A percentile compares a stretch with the other conserved stretches of the same genome.
Conservation (phyloP, 345 rosid genomes). For the Barbarea vulgaris region DNA sequence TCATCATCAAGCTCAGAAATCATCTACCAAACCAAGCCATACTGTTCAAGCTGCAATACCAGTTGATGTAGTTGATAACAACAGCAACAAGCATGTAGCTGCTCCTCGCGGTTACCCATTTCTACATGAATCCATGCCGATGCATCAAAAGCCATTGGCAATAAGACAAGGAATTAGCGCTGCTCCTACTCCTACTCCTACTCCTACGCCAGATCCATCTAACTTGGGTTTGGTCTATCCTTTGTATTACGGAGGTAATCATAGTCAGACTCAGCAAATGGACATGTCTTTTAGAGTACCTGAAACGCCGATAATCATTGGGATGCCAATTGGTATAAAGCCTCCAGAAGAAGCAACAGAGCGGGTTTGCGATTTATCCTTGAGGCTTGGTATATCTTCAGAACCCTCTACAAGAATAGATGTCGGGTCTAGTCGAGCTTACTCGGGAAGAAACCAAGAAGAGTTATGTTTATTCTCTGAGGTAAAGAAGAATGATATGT, state of each 20-base stretch:
- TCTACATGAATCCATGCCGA: conserved; percentile 46
- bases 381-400: conserved; percentile 71
- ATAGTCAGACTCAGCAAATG: conserved; percentile 43
- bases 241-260: conserved; percentile 61
- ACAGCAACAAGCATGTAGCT: conserved; percentile 28
- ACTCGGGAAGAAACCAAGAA: conserved; percentile 43
- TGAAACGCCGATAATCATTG: conserved; percentile 56
- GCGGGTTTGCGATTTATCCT: conserved; percentile 71
- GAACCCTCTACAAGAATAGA: conserved; percentile 49
- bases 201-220: neutral
- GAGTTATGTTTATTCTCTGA: conserved; percentile 66
- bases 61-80: conserved; percentile 34
- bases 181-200: neutral
- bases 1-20: conserved; percentile 34
- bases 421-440: conserved; percentile 45
- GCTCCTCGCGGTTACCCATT: conserved; percentile 47
- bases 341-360: conserved; percentile 46
- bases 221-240: conserved; percentile 70
- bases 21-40: conserved; percentile 24
- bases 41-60: conserved; percentile 10
- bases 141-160: conserved; percentile 37
- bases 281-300: conserved; percentile 44
- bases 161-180: conserved; percentile 45
- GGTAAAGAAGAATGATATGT: conserved; percentile 45
- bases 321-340: conserved; percentile 68